Conservation (phyloP, 2,329 filamentous ascomycete genomes). For the Fusarium sarcochroum region DNA sequence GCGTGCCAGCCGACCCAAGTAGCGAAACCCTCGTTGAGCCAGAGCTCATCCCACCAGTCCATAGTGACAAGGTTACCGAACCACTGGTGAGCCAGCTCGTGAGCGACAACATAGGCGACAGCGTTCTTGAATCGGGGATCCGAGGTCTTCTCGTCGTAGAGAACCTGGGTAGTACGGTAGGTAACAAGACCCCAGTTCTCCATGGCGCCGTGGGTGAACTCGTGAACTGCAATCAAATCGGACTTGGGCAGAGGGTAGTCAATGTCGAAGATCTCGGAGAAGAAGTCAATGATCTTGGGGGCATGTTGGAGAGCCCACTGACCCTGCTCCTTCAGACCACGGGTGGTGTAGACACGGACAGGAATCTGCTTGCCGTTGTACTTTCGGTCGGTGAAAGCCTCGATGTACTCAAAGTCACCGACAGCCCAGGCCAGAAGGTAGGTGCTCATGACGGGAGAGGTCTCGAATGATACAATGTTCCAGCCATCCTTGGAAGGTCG, state of each 20-base stretch:
- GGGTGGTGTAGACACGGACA: slow-evolving; percentile 95
- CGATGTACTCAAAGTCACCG: slow-evolving; percentile 97
- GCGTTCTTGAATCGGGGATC: slow-evolving; percentile 93
- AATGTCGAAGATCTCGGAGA: slow-evolving; percentile 93
- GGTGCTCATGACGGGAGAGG: slow-evolving; percentile 91
- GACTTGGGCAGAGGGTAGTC: slow-evolving; percentile 95
- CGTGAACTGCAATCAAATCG: slow-evolving; percentile 90
- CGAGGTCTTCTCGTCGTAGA: slow-evolving; percentile 95
- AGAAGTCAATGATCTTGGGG: slow-evolving; percentile 94
- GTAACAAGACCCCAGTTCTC: slow-evolving; percentile 98
- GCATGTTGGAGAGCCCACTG: slow-evolving; percentile 91
- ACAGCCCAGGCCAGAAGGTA: slow-evolving; percentile 94
- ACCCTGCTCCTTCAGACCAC: slow-evolving; percentile 93
- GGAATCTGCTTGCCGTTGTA: slow-evolving; percentile 94
- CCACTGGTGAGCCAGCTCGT: slow-evolving; percentile 97
- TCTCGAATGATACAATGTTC: slow-evolving; percentile 84
- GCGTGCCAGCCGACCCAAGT: slow-evolving; percentile 99
- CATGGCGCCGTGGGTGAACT: slow-evolving; percentile 91
- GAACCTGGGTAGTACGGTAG: slow-evolving; percentile 92
- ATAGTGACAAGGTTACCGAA: slow-evolving; percentile 96
- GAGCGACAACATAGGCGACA: slow-evolving; percentile 97
- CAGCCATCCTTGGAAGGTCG: slow-evolving; percentile 73
- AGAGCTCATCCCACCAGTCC: slow-evolving; percentile 96
- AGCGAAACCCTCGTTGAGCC: slow-evolving; percentile 96
- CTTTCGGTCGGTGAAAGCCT: slow-evolving; percentile 88